Base-by-base conservation (phyloP, 768 basidiomycete genomes). In the Lentinula edodes region DNA sequence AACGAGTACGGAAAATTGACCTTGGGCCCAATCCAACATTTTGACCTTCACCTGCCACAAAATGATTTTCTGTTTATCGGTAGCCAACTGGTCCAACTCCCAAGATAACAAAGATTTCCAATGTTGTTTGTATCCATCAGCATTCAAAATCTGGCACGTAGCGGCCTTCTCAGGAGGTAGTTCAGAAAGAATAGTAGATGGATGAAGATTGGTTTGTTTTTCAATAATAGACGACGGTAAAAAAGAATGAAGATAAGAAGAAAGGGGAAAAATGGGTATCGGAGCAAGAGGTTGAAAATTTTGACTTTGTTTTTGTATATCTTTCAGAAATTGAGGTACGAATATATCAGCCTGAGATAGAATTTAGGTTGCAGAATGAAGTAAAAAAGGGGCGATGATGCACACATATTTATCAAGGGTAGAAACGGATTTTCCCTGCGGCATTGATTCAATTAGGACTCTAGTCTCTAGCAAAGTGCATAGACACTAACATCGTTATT, bases 401-500 rank as follows among this genome's bases (percentile, higher is more conserved):
- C 75, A 35, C 63, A 79, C 79, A 72, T 79, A 81, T 77, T 75
- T 78, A 69, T 81, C 78, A 55, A 81, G 72, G 61, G 72, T 66
- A 20, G 35, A 59, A 36, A 28, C 8, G 23, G 43, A 12, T n/a
- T 23, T 56, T 56, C 18, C 23, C 55, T 56, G 41, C 13, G 9
- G 3, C 5, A 16, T 28, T 28, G 6, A 32, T 28, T 56, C 38
- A 42, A 56, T 43, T 20, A 12, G 36, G n/a, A 41, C 18, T 10
- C 32, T 12, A 41, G 36, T n/a, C n/a, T n/a, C n/a, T n/a, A n/a
- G n/a, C n/a, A 0, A 41, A 9, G 16, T 23, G 28, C 45, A 64
- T 15, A 34, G 32, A 20, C 7, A 56, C 61, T 64, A 6, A 60
- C 59, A 28, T 54, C 39, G 9, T 58, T 13, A 32, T 34, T 13